Evolutionary conservation across 2,329 filamentous ascomycete species (phyloP).

Genomic region (Hymenoscyphus fraxineus): DNA sequence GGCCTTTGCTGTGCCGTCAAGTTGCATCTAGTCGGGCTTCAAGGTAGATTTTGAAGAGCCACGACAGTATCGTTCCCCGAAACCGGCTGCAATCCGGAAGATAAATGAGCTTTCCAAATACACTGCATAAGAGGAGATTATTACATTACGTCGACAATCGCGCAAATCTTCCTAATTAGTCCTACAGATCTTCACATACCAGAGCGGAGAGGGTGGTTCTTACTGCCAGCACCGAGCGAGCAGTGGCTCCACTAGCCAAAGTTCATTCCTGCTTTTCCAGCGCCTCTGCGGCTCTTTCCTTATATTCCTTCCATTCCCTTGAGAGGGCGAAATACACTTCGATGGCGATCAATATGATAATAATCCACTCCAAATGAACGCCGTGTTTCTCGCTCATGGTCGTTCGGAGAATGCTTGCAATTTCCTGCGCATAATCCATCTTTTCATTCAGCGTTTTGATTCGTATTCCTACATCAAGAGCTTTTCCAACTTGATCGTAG

Average conservation of each 20-base stretch:
- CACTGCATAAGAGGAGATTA: no score
- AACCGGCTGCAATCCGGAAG: no score
- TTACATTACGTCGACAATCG: no score
- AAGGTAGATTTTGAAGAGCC: no score
- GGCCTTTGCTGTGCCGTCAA: no score
- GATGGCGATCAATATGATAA: constrained; percentile 87
- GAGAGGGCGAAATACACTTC: constrained; percentile 87
- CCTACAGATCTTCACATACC: no score
- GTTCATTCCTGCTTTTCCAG: neutral
- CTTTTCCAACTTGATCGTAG: constrained; percentile 88
- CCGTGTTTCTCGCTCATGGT: constrained; percentile 88
- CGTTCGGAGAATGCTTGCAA: constrained; percentile 82
- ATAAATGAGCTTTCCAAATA: no score
- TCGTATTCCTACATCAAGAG: constrained; percentile 84
- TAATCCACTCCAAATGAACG: constrained; percentile 87
- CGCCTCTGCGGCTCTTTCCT: constrained; percentile 5
- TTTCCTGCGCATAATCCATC: constrained; percentile 96
- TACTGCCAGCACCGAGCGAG: no score
- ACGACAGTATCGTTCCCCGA: no score
- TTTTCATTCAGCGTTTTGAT: constrained; percentile 93
- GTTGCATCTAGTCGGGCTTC: no score
- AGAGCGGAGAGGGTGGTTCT: no score
- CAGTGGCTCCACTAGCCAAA: neutral
- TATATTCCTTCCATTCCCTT: constrained; percentile 40
- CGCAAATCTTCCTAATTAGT: no score